Evolutionary conservation across 169 alveolate species (phyloP).

Genomic region (Plasmodium adleri): DNA sequence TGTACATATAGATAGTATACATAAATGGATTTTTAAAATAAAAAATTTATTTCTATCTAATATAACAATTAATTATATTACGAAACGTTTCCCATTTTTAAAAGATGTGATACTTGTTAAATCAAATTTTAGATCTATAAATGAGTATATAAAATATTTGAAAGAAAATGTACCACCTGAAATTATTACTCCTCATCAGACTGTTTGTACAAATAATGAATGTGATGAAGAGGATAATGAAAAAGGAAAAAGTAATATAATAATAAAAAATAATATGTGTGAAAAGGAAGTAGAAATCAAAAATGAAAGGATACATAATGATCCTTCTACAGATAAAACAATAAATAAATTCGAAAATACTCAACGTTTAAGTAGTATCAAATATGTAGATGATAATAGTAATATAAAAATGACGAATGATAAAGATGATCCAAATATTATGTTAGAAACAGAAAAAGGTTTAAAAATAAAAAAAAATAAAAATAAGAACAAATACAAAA

Average conservation of each 20-base stretch:
- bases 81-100: conserved; percentile 36
- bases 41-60: conserved; percentile 41
- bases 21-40: conserved; percentile 56
- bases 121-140: conserved; percentile 31
- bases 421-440: too few species aligned
- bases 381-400: too few species aligned
- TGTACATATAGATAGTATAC: conserved; percentile 42
- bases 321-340: too few species aligned
- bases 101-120: conserved; percentile 19
- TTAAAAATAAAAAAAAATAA: conserved; percentile 10
- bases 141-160: conserved; percentile 33
- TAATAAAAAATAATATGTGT: too few species aligned
- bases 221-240: neutral
- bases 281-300: too few species aligned
- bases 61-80: conserved; percentile 49
- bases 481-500: too few species aligned
- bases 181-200: neutral
- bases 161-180: neutral
- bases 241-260: neutral
- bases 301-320: too few species aligned
- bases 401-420: too few species aligned
- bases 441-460: neutral
- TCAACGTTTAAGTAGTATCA: too few species aligned
- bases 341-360: too few species aligned
- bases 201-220: neutral